These are phyloP conservation scores for Parietichytrium sp. DNA, from an alignment of 108 stramenopile species.

Conservation along the genomic window DNA sequence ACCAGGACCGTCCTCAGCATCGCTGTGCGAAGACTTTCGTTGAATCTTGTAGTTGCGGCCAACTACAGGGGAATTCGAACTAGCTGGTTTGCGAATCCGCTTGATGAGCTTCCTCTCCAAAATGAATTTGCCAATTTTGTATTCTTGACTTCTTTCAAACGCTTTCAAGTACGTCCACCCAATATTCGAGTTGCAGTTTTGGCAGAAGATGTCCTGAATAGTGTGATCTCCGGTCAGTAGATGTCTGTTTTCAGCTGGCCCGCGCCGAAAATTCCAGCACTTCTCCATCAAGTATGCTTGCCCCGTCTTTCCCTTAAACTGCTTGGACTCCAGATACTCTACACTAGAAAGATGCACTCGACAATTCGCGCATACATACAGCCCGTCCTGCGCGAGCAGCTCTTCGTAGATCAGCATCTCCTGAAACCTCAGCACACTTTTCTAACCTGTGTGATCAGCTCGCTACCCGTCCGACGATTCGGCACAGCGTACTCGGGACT, in stretches of 20 bases:
- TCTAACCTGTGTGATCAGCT: too few species aligned
- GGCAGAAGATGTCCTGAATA: conserved; percentile 12
- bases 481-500: too few species aligned
- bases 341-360: neutral
- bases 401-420: too few species aligned
- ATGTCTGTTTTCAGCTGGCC: neutral
- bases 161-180: conserved; percentile 3
- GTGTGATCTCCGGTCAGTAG: neutral
- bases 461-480: too few species aligned
- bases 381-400: neutral
- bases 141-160: neutral
- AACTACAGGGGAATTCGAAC: too few species aligned
- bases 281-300: neutral
- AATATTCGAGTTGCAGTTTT: neutral
- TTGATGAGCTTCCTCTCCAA: neutral
- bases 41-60: too few species aligned
- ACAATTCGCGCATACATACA: neutral
- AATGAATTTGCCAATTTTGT: conserved; percentile 13
- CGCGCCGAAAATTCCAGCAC: neutral
- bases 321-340: neutral
- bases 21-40: too few species aligned
- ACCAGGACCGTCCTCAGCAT: too few species aligned
- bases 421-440: too few species aligned
- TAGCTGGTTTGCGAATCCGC: too few species aligned
- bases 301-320: neutral